These are phyloP conservation scores for Candida sanyaensis DNA, from an alignment of 1,139 yeast species.

Conservation along the genomic window DNA sequence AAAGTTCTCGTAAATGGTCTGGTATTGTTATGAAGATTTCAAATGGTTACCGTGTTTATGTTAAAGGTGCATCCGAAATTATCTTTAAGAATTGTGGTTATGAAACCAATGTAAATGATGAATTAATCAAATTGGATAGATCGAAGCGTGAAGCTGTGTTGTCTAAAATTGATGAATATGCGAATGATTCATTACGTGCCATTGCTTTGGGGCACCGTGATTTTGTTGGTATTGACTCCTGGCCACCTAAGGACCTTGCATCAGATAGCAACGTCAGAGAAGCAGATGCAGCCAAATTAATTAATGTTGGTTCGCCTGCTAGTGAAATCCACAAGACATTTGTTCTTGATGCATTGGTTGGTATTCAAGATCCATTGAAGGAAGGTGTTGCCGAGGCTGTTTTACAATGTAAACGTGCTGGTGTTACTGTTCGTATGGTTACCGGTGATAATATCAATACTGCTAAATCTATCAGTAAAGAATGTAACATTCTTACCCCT, in stretches of 20 bases:
- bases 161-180: constrained; percentile 60
- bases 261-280: constrained; percentile 28
- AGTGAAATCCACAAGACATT: constrained; percentile 36
- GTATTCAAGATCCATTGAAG: constrained; percentile 93
- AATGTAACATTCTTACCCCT: constrained; percentile 75
- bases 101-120: constrained; percentile 22
- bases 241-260: constrained; percentile 65
- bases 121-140: constrained; percentile 26
- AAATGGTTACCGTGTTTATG: constrained; percentile 59
- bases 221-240: constrained; percentile 44
- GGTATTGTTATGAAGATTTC: constrained; percentile 64
- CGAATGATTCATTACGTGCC: constrained; percentile 79
- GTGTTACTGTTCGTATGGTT: constrained; percentile 95
- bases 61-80: constrained; percentile 96
- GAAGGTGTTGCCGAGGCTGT: constrained; percentile 91
- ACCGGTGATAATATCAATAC: constrained; percentile 94
- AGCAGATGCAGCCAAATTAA: constrained; percentile 51
- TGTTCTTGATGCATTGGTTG: constrained; percentile 72
- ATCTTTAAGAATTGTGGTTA: constrained; percentile 62
- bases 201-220: constrained; percentile 82
- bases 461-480: constrained; percentile 85
- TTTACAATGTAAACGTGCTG: constrained; percentile 80
- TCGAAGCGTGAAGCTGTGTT: constrained; percentile 35
- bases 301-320: constrained; percentile 25
- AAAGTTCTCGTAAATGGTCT: constrained; percentile 91